Base-by-base conservation (phyloP, 345 rosid species). In the Sisymbrium altissimum region DNA sequence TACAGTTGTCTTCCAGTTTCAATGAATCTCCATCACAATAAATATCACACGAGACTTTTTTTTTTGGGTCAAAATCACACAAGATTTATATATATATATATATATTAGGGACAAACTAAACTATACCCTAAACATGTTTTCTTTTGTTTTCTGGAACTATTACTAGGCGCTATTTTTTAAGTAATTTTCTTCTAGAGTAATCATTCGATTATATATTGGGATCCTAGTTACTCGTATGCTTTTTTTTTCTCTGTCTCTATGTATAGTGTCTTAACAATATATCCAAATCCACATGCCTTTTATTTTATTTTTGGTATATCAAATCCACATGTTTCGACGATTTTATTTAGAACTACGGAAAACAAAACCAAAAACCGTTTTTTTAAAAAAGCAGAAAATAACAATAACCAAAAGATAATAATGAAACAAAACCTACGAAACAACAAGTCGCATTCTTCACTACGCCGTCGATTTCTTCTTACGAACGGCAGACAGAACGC, bases 1-100 rank as follows among this genome's bases (percentile, higher is more conserved):
- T 73, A 85, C 91, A 85, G 86, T 84, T 81, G 80, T 78, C 86
- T 85, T 79, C 87, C 85, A 85, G 94, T 88, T 82, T 73, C 52
- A 77, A 3, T 71, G 72, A 77, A 77, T 70, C 76, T 66, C 76
- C 52, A 77, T 77, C 80, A 71, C 76, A 77, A 68, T 69, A 62
- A 70, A 76, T 76, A 54, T 63, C 17, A 53, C 64, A 15, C 65
- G 0, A 30, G 55, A 49, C 3, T 27, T 27, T 27, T 3, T 27
- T 27, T 3, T 23, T 23, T 23, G 25, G 29, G 29, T 27, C 4
- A 27, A 27, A 27, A 54, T 70, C 17, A 53, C 69, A 15, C 65
- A 0, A 30, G 43, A 66, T 12, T 40, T 3, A 35, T 30, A 53
- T 15, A 6, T 19, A 68, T 66, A 63, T 21, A 27, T 19, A 18